phyloP scores from a whole-genome alignment of 139 green algal species.

The Desmodesmus armatus region DNA sequence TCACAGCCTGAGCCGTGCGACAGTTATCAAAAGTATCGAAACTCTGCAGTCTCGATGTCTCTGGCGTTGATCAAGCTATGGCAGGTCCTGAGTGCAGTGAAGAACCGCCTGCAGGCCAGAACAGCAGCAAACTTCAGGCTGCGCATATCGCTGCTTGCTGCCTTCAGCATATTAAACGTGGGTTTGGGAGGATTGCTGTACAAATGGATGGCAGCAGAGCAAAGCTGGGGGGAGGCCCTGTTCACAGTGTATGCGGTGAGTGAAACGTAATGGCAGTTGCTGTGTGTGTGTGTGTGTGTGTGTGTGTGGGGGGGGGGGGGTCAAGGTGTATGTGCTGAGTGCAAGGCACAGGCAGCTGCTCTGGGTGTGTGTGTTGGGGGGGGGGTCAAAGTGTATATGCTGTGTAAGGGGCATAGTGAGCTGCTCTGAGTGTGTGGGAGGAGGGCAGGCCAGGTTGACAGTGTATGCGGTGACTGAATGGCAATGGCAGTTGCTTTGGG shows the following conservation, averaged over 20 bases:
- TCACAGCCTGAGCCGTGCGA: too few species aligned
- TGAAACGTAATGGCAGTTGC: too few species aligned
- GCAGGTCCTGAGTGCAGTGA: too few species aligned
- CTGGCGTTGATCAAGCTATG: too few species aligned
- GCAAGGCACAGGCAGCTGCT: neutral
- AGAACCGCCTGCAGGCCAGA: slow-evolving; percentile 20
- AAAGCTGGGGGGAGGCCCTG: neutral
- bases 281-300: too few species aligned
- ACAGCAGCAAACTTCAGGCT: slow-evolving; percentile 42
- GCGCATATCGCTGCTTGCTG: slow-evolving; percentile 28
- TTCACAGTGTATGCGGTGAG: slow-evolving; percentile 42
- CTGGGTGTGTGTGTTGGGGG: neutral
- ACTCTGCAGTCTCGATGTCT: too few species aligned
- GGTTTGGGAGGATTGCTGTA: slow-evolving; percentile 19
- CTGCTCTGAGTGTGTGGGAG: neutral
- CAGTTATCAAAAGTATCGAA: too few species aligned
- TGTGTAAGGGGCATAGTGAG: neutral
- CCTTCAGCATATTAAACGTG: slow-evolving; percentile 7
- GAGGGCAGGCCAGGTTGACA: too few species aligned
- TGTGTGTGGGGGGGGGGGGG: neutral
- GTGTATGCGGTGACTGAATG: too few species aligned
- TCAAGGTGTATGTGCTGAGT: neutral
- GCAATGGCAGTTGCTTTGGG: too few species aligned
- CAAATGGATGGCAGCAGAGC: neutral
- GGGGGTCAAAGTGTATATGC: neutral